A percentile compares a stretch with the other conserved stretches of the same genome.
These are phyloP conservation scores for Vitis riparia DNA, from an alignment of 164 flowering plant species.

Conservation along the genomic window DNA sequence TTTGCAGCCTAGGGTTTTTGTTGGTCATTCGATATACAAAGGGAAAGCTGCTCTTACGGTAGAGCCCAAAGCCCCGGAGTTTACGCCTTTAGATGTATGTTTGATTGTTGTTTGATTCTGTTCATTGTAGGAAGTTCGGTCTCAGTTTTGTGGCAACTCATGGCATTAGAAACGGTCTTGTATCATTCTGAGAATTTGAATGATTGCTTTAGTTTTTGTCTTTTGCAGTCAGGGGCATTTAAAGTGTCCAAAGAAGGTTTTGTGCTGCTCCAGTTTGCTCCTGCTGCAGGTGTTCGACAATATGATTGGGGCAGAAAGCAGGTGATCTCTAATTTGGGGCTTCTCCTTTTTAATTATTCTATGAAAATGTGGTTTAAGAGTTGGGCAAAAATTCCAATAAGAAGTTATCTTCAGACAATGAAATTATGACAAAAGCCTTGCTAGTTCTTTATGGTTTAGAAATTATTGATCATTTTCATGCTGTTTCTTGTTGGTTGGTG, in stretches of 20 bases:
- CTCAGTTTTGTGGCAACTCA: neutral
- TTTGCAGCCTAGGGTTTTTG: conserved; percentile 58
- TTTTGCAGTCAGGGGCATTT: conserved; percentile 77
- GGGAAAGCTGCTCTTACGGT: conserved; percentile 89
- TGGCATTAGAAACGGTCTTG: too few relatives aligned
- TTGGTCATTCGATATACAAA: conserved; percentile 83
- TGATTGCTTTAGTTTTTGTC: neutral
- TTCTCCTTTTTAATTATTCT: too few relatives aligned
- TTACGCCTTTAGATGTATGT: conserved; percentile 73
- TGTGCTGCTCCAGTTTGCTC: conserved; percentile 88
- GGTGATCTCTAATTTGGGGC: conserved; percentile 34
- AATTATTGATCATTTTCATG: too few relatives aligned
- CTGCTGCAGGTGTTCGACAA: conserved; percentile 66
- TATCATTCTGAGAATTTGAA: neutral
- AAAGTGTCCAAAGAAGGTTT: conserved; percentile 78
- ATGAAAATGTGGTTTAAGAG: too few relatives aligned
- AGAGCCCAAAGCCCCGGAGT: conserved; percentile 80
- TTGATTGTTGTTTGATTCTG: conserved; percentile 10
- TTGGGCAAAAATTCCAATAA: too few relatives aligned
- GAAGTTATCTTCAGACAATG: too few relatives aligned
- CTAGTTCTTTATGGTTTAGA: too few relatives aligned
- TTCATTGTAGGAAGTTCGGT: conserved; percentile 16
- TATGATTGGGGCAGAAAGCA: conserved; percentile 96
- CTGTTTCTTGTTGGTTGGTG: too few relatives aligned
- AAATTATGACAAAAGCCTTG: too few relatives aligned